Base-by-base conservation (phyloP, 2,329 filamentous ascomycete species). In the Triangularia setosa region DNA sequence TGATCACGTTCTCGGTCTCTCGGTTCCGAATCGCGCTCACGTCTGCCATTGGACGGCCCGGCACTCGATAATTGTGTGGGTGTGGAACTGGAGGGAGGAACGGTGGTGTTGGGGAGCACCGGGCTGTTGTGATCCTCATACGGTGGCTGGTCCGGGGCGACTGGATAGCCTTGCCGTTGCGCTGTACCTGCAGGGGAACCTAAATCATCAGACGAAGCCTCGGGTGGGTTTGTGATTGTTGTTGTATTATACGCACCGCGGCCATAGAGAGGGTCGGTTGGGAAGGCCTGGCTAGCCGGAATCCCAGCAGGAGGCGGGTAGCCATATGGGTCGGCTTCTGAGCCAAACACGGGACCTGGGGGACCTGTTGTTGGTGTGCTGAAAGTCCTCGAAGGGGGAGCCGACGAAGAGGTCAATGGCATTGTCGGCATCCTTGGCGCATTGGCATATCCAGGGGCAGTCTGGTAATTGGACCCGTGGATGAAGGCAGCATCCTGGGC, bases 221-320 rank as follows among this genome's bases (percentile, higher is more conserved):
- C 68, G 66, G 67, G 33, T 66, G 65, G 64, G 23, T 68, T 63
- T 66, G 67, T 67, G 68, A 63, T 67, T 64, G 66, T 66, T 68
- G 65, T 67, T 70, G 73, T 75, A 70, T 69, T 73, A 78, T 83
- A 87, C 82, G 81, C 81, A 84, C 85, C 84, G 80, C 85, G 85
- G 78, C 83, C 83, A 70, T 83, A 85, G 68, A 82, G 81, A 55
- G 83, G 77, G 74, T 86, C 84, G 73, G 78, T 73, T 65, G 82
- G 79, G 71, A 83, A 82, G 69, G 77, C 72, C 60, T 79, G 74
- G 70, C 75, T 33, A 40, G 58, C 56, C 24, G 67, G 57, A 30
- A 54, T 67, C 40, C 65, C 66, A 2, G 67, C 60, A 6, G 66
- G 58, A 24, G 64, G 63, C 7, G 64, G 55, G 56, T 68, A 68